A percentile compares a stretch with the other conserved stretches of the same genome.
Conservation (phyloP, 2,329 filamentous ascomycete genomes). For the Corynespora cassiicola region DNA sequence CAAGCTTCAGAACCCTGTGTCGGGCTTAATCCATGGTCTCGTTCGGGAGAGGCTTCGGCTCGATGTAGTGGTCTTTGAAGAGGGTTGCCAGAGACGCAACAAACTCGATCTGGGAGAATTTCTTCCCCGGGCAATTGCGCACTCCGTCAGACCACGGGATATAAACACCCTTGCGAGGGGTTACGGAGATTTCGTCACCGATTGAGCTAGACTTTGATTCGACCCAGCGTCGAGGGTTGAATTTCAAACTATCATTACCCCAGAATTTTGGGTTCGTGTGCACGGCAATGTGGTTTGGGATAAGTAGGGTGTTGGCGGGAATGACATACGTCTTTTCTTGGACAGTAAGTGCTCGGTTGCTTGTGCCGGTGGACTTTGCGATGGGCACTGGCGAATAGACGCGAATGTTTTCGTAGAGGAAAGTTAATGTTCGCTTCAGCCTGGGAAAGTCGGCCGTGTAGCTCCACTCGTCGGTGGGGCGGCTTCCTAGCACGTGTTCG, state of each 20-base stretch:
- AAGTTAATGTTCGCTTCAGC: constrained; percentile 51
- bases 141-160: too few species aligned
- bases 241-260: constrained; percentile 25
- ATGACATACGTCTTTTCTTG: constrained; percentile 6
- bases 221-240: constrained; percentile 41
- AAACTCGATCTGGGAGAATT: constrained; percentile 44
- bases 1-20: too few species aligned
- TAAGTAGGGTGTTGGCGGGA: constrained; percentile 13
- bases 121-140: constrained; percentile 37
- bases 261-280: constrained; percentile 40
- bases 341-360: constrained; percentile 7
- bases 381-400: constrained; percentile 9
- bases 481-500: constrained; percentile 11
- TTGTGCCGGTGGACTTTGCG: constrained; percentile 7
- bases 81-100: too few species aligned
- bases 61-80: too few species aligned
- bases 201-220: neutral
- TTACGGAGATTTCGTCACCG: constrained; percentile 3
- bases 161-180: too few species aligned
- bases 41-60: too few species aligned
- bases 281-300: constrained; percentile 23
- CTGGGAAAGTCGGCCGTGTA: constrained; percentile 51
- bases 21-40: too few species aligned
- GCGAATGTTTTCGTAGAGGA: constrained; percentile 48
- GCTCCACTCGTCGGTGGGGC: constrained; percentile 35